These are phyloP conservation scores for Cylindrodendrum hubeiense DNA, from an alignment of 2,329 filamentous ascomycete genomes.

Conservation along the genomic window DNA sequence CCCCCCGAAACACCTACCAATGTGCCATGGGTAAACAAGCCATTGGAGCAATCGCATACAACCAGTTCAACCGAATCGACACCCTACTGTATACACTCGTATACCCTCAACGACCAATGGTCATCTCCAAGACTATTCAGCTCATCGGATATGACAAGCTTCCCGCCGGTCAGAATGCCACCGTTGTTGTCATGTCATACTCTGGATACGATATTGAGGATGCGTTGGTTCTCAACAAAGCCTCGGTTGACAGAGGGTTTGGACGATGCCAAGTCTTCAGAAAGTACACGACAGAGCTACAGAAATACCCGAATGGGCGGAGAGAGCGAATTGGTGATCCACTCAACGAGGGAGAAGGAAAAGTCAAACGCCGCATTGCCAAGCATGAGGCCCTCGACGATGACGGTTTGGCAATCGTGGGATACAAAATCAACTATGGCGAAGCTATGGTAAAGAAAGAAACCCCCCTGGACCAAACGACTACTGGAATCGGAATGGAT, in stretches of 20 bases:
- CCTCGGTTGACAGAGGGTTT: constrained; percentile 93
- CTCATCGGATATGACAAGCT: constrained; percentile 97
- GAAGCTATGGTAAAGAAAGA: constrained; percentile 94
- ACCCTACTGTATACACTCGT: constrained; percentile 97
- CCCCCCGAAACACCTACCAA: constrained; percentile 97
- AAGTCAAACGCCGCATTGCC: constrained; percentile 69
- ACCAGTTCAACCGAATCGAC: constrained; percentile 97
- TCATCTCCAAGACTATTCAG: constrained; percentile 96
- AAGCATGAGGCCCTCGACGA: constrained; percentile 81
- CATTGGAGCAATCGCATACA: constrained; percentile 97
- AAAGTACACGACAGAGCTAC: constrained; percentile 88
- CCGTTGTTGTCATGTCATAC: constrained; percentile 99
- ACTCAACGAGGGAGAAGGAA: constrained; percentile 68
- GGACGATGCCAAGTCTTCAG: constrained; percentile 98
- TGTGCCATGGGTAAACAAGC: constrained; percentile 99
- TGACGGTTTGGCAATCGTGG: constrained; percentile 92
- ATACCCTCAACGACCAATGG: constrained; percentile 97
- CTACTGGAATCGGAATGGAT: constrained; percentile 78
- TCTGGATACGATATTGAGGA: constrained; percentile 99
- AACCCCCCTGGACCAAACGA: constrained; percentile 81
- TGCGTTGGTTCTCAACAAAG: constrained; percentile 95
- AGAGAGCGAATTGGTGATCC: constrained; percentile 74
- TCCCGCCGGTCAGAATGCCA: constrained; percentile 95
- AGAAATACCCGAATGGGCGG: constrained; percentile 88
- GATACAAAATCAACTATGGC: constrained; percentile 80